These are phyloP conservation scores for Naumovozyma baii DNA, from an alignment of 805 yeast species.

Conservation along the genomic window DNA sequence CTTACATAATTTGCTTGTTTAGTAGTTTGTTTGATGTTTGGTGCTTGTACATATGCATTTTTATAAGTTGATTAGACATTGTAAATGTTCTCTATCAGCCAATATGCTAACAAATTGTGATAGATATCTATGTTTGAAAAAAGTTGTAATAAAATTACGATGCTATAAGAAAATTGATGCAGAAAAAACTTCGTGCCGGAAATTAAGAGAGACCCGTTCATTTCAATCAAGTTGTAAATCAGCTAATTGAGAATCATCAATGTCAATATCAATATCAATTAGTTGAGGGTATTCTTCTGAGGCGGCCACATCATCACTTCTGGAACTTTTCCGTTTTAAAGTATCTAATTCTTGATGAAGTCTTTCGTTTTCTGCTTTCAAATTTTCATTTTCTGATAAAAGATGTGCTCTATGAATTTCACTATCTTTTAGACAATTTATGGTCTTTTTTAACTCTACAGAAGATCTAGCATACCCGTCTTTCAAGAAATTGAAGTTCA, in stretches of 20 bases:
- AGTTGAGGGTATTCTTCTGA: neutral
- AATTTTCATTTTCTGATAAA: conserved; percentile 29
- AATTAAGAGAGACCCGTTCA: no score
- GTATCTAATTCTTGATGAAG: neutral
- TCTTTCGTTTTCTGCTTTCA: neutral
- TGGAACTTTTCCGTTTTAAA: neutral
- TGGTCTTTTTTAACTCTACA: conserved; percentile 26
- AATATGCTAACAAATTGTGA: neutral
- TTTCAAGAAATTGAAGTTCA: conserved; percentile 27
- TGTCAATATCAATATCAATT: neutral
- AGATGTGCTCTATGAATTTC: conserved; percentile 32
- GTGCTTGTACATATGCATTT: neutral
- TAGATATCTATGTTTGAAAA: neutral
- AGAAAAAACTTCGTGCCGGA: no score
- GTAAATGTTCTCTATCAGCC: neutral
- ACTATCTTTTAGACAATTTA: conserved; percentile 29
- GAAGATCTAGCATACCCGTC: conserved; percentile 29
- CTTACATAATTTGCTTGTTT: no score
- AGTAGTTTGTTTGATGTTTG: no score
- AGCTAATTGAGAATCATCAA: neutral
- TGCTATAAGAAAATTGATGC: neutral
- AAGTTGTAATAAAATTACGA: neutral
- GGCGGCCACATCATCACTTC: neutral
- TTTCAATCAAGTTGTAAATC: neutral
- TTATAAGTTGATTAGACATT: neutral